Evolutionary conservation across 73 alveolate genomes (phyloP).

Genomic region (Uronychia setigera): DNA sequence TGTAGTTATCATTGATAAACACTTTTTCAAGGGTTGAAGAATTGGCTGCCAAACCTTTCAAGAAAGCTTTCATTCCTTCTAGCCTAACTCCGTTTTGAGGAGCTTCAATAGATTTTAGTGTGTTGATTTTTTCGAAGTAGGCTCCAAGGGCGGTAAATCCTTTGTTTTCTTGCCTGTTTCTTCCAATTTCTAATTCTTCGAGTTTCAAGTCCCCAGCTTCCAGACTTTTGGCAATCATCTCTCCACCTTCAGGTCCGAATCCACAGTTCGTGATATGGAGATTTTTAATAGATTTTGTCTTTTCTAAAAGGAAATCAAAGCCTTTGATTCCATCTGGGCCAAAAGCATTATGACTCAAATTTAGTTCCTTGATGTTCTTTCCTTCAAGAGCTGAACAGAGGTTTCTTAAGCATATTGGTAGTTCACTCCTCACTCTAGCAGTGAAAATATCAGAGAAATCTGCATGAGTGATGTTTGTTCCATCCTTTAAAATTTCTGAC

Average conservation of each 20-base stretch:
- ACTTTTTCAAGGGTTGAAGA: slow-evolving; percentile 59
- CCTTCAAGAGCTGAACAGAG: slow-evolving; percentile 67
- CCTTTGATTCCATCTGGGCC: slow-evolving; percentile 93
- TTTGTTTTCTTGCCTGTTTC: slow-evolving; percentile 89
- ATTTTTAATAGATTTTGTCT: slow-evolving; percentile 59
- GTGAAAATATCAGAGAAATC: slow-evolving; percentile 84
- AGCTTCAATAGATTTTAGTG: slow-evolving; percentile 74
- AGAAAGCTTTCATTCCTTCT: slow-evolving; percentile 84
- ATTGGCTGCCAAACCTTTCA: slow-evolving; percentile 66
- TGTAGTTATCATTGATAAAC: slow-evolving; percentile 82
- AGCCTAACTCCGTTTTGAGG: slow-evolving; percentile 90
- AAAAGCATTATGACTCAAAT: slow-evolving; percentile 92
- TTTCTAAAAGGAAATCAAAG: slow-evolving; percentile 77
- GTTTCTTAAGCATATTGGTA: slow-evolving; percentile 78
- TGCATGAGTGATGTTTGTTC: slow-evolving; percentile 67
- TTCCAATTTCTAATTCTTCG: slow-evolving; percentile 75
- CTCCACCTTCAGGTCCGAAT: slow-evolving; percentile 95
- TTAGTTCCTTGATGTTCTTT: slow-evolving; percentile 72
- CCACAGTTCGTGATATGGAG: slow-evolving; percentile 92
- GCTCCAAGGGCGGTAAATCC: slow-evolving; percentile 82
- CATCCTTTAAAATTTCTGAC: slow-evolving; percentile 30
- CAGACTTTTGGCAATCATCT: slow-evolving; percentile 79
- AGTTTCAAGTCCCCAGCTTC: slow-evolving; percentile 71
- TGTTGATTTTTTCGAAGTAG: slow-evolving; percentile 71
- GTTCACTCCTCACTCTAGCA: slow-evolving; percentile 79